Conservation (phyloP, 345 rosid species). For the Camelina laxa region DNA sequence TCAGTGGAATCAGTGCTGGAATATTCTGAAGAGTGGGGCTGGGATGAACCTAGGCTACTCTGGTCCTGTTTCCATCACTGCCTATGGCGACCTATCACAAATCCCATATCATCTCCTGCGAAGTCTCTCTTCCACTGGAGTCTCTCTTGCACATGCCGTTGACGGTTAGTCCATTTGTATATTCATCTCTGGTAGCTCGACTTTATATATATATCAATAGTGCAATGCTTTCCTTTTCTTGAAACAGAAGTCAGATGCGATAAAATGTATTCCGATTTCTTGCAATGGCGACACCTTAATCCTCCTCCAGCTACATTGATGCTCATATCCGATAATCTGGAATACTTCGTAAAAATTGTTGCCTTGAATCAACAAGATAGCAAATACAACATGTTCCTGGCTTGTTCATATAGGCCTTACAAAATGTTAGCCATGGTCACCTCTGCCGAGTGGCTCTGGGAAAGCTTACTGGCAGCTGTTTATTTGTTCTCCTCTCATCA, state of each 20-base stretch:
- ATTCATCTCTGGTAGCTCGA: too few species aligned
- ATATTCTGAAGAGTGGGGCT: constrained; percentile 12
- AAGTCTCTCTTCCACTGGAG: too few species aligned
- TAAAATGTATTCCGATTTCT: too few species aligned
- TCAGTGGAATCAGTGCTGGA: background rate
- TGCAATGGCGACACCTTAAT: background rate
- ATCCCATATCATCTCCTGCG: too few species aligned
- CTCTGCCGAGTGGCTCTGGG: constrained; percentile 14
- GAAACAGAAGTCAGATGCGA: too few species aligned
- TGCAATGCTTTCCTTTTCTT: too few species aligned
- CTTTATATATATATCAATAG: too few species aligned
- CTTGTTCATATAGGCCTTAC: background rate
- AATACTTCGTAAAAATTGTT: too few species aligned
- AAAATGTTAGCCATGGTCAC: background rate
- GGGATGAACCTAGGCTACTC: background rate
- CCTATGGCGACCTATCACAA: too few species aligned
- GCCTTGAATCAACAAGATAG: background rate
- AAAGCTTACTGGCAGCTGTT: constrained; percentile 13
- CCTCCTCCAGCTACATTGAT: constrained; percentile 14
- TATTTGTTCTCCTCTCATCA: constrained; percentile 2
- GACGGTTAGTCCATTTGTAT: too few species aligned
- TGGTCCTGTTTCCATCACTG: too few species aligned
- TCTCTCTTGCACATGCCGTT: too few species aligned
- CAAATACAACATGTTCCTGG: background rate
- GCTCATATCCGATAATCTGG: background rate